Conservation (phyloP, 805 yeast species). For the Ogataea salicorniae region DNA sequence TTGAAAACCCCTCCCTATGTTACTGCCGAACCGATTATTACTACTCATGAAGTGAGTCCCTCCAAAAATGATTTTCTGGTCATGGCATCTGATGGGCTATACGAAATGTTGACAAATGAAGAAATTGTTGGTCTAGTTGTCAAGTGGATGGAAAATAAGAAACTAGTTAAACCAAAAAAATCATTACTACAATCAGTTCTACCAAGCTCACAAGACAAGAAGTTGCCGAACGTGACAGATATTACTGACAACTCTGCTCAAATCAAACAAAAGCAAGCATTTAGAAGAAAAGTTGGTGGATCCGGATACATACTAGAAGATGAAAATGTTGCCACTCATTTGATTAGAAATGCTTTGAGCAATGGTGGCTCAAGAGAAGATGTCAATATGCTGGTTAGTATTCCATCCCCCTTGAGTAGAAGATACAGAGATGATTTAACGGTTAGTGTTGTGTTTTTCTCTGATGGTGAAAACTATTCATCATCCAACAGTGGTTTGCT, state of each 20-base stretch:
- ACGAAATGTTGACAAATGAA: slow-evolving; percentile 86
- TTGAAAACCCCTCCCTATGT: slow-evolving; percentile 92
- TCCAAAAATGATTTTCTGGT: slow-evolving; percentile 79
- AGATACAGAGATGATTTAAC: slow-evolving; percentile 93
- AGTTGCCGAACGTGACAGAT: slow-evolving; percentile 60
- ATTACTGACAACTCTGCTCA: slow-evolving; percentile 53
- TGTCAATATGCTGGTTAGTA: slow-evolving; percentile 80
- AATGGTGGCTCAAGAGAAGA: slow-evolving; percentile 85
- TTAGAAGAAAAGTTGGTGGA: slow-evolving; percentile 41
- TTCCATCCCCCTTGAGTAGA: slow-evolving; percentile 88
- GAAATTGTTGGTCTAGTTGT: slow-evolving; percentile 91
- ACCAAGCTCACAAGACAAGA: slow-evolving; percentile 30
- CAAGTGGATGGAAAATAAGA: slow-evolving; percentile 82
- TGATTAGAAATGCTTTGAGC: slow-evolving; percentile 86
- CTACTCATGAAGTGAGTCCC: slow-evolving; percentile 71
- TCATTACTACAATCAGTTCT: slow-evolving; percentile 39
- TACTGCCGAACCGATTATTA: slow-evolving; percentile 91
- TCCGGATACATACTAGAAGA: slow-evolving; percentile 64
- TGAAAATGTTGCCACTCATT: slow-evolving; percentile 84
- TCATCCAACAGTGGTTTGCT: slow-evolving; percentile 43
- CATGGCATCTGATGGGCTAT: slow-evolving; percentile 90
- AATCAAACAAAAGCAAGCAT: slow-evolving; percentile 64
- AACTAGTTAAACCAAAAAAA: slow-evolving; percentile 48
- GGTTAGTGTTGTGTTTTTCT: slow-evolving; percentile 88
- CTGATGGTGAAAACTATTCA: slow-evolving; percentile 47